phyloP scores from a whole-genome alignment of 257 asterid genomes.

The Solanum paucissectum region DNA sequence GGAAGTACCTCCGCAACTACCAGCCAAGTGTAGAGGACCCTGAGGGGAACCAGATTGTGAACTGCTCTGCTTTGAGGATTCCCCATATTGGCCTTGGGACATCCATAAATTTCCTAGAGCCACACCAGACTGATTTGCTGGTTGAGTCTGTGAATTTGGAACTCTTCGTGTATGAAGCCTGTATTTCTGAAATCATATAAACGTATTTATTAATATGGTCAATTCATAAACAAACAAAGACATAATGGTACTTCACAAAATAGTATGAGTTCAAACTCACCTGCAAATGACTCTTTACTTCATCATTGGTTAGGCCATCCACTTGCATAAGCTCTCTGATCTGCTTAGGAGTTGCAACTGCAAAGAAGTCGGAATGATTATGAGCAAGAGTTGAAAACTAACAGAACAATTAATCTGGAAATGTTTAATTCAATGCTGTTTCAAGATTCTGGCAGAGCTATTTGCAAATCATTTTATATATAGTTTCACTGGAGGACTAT shows the following conservation, averaged over 20 bases:
- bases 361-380: not conserved
- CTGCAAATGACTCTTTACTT: constrained; percentile 96
- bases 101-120: constrained; percentile 24
- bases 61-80: constrained; percentile 25
- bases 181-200: constrained; percentile 47
- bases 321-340: constrained; percentile 92
- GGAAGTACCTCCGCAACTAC: constrained; percentile 29
- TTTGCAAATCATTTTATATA: not conserved
- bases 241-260: not conserved
- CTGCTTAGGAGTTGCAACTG: constrained; percentile 96
- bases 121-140: constrained; percentile 14
- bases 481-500: not conserved
- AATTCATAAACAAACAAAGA: not conserved
- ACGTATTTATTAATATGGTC: not conserved
- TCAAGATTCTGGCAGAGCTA: not conserved
- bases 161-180: constrained; percentile 62
- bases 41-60: constrained; percentile 45
- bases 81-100: constrained; percentile 24
- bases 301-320: constrained; percentile 87
- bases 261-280: constrained; percentile 22
- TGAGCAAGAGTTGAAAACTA: not conserved
- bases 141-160: constrained; percentile 11
- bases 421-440: not conserved
- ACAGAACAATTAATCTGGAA: not conserved
- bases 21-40: constrained; percentile 29